A percentile compares a stretch with the other conserved stretches of the same genome.
These are phyloP conservation scores for Volvox africanus DNA, from an alignment of 139 green algal genomes.

Conservation along the genomic window DNA sequence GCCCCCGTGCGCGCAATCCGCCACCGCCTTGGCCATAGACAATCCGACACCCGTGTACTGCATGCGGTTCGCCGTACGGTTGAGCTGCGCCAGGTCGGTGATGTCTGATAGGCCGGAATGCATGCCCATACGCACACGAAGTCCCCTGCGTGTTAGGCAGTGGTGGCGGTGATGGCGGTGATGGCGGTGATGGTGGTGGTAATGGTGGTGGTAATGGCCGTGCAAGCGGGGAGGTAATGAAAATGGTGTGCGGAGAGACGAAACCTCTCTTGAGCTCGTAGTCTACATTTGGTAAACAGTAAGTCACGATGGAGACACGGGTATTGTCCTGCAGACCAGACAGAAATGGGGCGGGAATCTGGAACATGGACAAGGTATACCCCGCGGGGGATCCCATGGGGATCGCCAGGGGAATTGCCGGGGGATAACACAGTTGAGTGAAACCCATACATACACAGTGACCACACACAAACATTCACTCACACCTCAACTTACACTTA, in stretches of 20 bases:
- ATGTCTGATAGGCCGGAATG: conserved; percentile 10
- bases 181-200: background rate
- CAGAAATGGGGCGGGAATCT: background rate
- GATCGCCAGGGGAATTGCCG: too few species aligned
- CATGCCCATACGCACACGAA: conserved; percentile 41
- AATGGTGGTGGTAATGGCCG: too few species aligned
- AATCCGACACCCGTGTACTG: conserved; percentile 39
- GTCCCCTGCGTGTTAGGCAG: conserved; percentile 9
- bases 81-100: conserved; percentile 13
- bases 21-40: conserved; percentile 39
- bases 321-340: background rate
- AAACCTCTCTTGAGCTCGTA: too few species aligned
- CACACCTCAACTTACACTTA: too few species aligned
- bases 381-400: too few species aligned
- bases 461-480: too few species aligned
- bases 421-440: too few species aligned
- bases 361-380: too few species aligned
- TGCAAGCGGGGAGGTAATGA: background rate
- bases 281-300: too few species aligned
- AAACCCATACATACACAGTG: too few species aligned
- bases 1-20: conserved; percentile 22
- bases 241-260: background rate
- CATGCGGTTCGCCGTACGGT: conserved; percentile 40
- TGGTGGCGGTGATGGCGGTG: too few species aligned
- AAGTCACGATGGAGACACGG: too few species aligned